Base-by-base conservation (phyloP, 371 early-diverging fungal species). In the Saksenaea oblongispora region DNA sequence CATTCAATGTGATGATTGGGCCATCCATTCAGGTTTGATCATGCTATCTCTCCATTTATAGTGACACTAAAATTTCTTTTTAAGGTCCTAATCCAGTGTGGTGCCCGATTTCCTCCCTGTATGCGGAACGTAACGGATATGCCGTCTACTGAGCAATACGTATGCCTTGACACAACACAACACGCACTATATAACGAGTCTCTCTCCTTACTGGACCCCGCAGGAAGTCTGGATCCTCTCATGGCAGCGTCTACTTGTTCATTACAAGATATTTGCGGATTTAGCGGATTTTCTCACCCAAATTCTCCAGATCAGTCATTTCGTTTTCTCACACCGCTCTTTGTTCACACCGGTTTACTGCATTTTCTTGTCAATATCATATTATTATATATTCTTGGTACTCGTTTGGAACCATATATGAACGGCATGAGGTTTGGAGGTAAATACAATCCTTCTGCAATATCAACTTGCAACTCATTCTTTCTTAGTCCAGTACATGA, bases 311-410 rank as follows among this genome's bases (percentile, higher is more conserved):
- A 90, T 67, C 92, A 92, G 63, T 89, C 91, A 84, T 92, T 75
- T 68, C 80, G 93, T 15, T 91, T 92, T 65, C 75, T 92, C 36
- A 70, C 83, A 7, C 86, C 94, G 9, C 80, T 92, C 18, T 90
- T 91, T 65, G 76, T 92, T 60, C 94, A 94, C 66, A 90, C 83
- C 37, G 94, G 93, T 9, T 51, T 91, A 1, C 34, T 92, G 0
- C 94, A 94, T 70, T 67, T 91, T 24, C 14, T 79, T 3, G 72
- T 91, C 63, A 92, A 94, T 72, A 22, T 89, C 55, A 14, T 73
- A 15, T 81, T 85, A 42, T 90, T 91, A 57, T 59, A 86, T 54
- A 64, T 75, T 18, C 73, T 86, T 13, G 89, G 88, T 2, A 77
- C 73, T 0, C 78, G 84, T 41, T 68, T 94, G 61, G 94, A 94